Percentiles rank a stretch among this genome's conserved stretches.
These are phyloP conservation scores for Silene vulgaris DNA, from an alignment of 179 eudicot genomes.

Conservation along the genomic window DNA sequence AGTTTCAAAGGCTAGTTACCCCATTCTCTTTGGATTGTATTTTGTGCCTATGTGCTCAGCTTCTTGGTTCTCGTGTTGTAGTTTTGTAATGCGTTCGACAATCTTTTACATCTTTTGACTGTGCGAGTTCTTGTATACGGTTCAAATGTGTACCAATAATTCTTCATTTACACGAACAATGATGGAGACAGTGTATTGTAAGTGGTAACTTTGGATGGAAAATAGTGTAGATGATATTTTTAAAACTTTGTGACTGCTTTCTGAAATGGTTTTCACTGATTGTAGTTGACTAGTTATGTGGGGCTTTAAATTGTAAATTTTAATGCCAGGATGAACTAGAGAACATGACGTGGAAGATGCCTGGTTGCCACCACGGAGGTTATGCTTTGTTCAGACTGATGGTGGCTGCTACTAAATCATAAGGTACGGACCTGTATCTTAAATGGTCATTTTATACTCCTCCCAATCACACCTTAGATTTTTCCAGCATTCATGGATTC, in stretches of 20 bases:
- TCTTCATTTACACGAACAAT: background rate
- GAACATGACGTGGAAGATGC: constrained; percentile 65
- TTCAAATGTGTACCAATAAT: background rate
- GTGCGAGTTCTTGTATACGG: background rate
- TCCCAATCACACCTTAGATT: background rate
- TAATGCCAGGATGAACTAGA: constrained; percentile 57
- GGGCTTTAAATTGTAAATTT: constrained; percentile 18
- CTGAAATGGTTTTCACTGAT: background rate
- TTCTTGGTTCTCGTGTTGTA: background rate
- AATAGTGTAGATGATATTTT: background rate
- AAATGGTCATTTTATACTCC: background rate
- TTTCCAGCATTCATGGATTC: background rate
- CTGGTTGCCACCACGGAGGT: constrained; percentile 97
- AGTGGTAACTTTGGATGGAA: background rate
- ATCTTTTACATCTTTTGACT: background rate
- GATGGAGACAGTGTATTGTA: background rate
- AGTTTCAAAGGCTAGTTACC: constrained; percentile 52
- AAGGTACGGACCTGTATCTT: constrained; percentile 8
- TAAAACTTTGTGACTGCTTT: background rate
- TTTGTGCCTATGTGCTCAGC: constrained; percentile 9
- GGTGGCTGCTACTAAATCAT: constrained; percentile 38
- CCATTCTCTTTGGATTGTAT: constrained; percentile 1
- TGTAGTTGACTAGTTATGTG: background rate
- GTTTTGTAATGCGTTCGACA: background rate
- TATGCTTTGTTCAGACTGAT: constrained; percentile 64